phyloP scores from a whole-genome alignment of 2,329 filamentous ascomycete species.

The Simplicillium aogashimaense region DNA sequence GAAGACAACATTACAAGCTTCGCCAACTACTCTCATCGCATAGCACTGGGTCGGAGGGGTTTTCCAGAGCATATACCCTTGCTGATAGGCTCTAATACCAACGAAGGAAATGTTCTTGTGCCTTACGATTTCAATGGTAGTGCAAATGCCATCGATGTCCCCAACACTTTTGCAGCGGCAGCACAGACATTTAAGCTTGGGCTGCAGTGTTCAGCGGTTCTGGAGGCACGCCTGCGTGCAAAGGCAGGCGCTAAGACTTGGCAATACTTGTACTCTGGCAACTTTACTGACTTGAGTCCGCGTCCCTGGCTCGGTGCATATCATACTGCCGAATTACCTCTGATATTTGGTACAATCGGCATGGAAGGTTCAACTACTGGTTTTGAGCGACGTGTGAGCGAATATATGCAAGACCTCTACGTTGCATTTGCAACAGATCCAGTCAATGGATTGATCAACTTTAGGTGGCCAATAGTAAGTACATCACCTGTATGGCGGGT shows the following conservation, averaged over 20 bases:
- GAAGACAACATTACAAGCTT: constrained; percentile 4
- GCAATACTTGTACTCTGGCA: constrained; percentile 16
- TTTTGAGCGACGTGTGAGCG: neutral
- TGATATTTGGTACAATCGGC: constrained; percentile 19
- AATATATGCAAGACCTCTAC: neutral
- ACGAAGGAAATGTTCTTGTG: constrained; percentile 3
- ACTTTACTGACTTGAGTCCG: constrained; percentile 18
- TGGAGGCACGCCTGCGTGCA: neutral
- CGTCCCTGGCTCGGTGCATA: constrained; percentile 16
- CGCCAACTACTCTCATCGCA: constrained; percentile 2
- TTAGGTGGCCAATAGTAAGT: neutral
- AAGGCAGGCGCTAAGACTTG: constrained; percentile 27
- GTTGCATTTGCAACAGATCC: neutral
- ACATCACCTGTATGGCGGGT: too few species aligned
- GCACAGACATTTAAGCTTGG: neutral
- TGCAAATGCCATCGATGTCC: neutral
- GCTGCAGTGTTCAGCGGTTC: neutral
- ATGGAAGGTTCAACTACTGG: neutral
- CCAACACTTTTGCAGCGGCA: neutral
- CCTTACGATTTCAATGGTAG: constrained; percentile 1
- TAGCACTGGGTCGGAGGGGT: constrained; percentile 2
- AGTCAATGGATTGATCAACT: neutral
- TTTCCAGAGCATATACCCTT: constrained; percentile 3
- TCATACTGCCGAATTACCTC: constrained; percentile 19
- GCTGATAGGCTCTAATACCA: constrained; percentile 4